Evolutionary conservation across 2,329 filamentous ascomycete genomes (phyloP).

Genomic region (Ilyonectria mors-panacis): DNA sequence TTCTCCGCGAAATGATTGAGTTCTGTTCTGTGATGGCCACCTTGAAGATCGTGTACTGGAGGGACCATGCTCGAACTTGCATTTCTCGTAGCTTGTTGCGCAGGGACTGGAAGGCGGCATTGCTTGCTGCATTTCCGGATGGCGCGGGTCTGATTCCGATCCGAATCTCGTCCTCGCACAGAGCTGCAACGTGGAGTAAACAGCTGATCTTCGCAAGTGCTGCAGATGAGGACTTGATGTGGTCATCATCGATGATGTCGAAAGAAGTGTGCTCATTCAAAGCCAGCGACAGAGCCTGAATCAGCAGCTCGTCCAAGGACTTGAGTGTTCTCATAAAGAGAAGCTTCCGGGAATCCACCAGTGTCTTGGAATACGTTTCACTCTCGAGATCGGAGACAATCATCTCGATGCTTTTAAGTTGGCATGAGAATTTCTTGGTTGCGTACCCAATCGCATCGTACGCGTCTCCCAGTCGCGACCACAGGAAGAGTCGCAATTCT

Average conservation of each 20-base stretch:
- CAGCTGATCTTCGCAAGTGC: constrained; percentile 80
- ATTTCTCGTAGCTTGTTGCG: constrained; percentile 85
- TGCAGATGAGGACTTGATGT: constrained; percentile 80
- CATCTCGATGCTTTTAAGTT: constrained; percentile 87
- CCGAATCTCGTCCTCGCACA: constrained; percentile 89
- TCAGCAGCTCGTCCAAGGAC: constrained; percentile 82
- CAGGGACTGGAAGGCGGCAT: constrained; percentile 67
- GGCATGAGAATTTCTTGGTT: constrained; percentile 91
- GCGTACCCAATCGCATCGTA: constrained; percentile 88
- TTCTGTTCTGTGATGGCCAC: constrained; percentile 80
- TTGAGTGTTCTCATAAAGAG: constrained; percentile 83
- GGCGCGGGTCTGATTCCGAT: constrained; percentile 79
- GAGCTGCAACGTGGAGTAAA: constrained; percentile 82
- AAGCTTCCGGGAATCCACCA: constrained; percentile 76
- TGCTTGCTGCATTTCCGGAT: constrained; percentile 67
- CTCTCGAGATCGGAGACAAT: constrained; percentile 75
- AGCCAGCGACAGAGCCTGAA: constrained; percentile 78
- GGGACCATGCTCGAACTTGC: constrained; percentile 88
- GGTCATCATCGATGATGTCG: constrained; percentile 86
- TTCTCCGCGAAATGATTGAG: constrained; percentile 77
- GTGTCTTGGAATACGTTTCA: constrained; percentile 74
- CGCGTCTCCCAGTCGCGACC: constrained; percentile 91
- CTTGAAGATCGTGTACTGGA: constrained; percentile 86
- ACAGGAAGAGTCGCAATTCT: constrained; percentile 87
- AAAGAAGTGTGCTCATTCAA: constrained; percentile 79